Conservation (phyloP, 257 asterid genomes). For the Parsonsia alboflavescens region DNA sequence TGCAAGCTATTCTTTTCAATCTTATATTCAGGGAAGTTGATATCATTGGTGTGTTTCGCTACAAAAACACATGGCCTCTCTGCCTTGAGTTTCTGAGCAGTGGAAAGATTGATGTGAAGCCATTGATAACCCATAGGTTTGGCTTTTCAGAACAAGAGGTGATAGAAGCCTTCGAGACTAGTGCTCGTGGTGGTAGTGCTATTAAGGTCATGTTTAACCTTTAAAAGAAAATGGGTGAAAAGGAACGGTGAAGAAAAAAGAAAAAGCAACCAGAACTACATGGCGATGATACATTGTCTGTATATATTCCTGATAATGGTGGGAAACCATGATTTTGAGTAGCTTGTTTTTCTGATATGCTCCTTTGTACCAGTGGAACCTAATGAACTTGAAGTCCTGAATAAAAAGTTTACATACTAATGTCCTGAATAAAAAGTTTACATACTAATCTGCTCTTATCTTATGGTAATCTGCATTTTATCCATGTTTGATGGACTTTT, state of each 20-base stretch:
- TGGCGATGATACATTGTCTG: background rate
- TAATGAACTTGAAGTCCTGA: background rate
- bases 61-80: constrained; percentile 84
- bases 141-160: constrained; percentile 73
- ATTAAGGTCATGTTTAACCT: constrained; percentile 90
- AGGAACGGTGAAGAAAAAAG: background rate
- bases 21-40: constrained; percentile 60
- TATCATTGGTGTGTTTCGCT: constrained; percentile 74
- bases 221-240: constrained; percentile 9
- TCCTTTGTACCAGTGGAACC: background rate
- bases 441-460: background rate
- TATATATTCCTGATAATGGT: background rate
- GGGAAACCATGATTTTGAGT: background rate
- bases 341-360: background rate
- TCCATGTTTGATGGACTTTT: background rate
- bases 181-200: constrained; percentile 70
- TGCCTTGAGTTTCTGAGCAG: constrained; percentile 73
- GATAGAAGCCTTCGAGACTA: constrained; percentile 73
- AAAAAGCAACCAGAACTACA: background rate
- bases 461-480: background rate
- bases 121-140: constrained; percentile 74
- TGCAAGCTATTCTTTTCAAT: no score
- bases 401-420: background rate
- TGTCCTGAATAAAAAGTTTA: background rate
- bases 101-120: constrained; percentile 81